phyloP scores from a whole-genome alignment of 148 eudicot species.

The Dianthus caryophyllus region DNA sequence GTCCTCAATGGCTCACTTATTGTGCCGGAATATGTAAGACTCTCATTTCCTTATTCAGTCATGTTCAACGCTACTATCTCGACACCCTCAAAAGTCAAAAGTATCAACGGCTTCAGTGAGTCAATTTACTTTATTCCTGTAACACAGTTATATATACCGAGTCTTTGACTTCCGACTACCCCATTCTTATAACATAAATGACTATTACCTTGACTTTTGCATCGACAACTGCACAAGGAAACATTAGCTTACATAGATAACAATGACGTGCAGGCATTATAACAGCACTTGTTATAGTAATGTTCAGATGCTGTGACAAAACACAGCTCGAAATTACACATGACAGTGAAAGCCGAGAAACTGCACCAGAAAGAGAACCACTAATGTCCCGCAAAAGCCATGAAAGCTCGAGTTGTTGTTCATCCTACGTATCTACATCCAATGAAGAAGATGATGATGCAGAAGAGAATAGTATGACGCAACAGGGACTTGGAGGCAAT shows the following conservation, averaged over 20 bases:
- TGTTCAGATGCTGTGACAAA: slow-evolving; percentile 30
- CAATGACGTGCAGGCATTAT: slow-evolving; percentile 32
- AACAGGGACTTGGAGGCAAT: slow-evolving; percentile 26
- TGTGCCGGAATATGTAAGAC: slow-evolving; percentile 35
- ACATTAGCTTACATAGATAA: not conserved
- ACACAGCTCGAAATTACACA: slow-evolving; percentile 10
- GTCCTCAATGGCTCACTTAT: slow-evolving; percentile 50
- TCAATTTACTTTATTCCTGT: no score
- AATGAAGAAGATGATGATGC: slow-evolving; percentile 47
- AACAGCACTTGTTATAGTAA: slow-evolving; percentile 27
- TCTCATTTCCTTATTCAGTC: not conserved
- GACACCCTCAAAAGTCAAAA: no score
- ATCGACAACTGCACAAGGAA: not conserved
- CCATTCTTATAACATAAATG: not conserved
- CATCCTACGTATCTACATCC: slow-evolving; percentile 51
- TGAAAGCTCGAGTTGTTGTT: slow-evolving; percentile 41
- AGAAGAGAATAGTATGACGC: slow-evolving; percentile 28
- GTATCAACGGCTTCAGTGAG: no score
- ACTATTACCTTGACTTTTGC: not conserved
- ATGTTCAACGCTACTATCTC: not conserved
- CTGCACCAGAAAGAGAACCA: slow-evolving; percentile 35
- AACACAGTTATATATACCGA: no score
- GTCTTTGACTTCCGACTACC: not conserved
- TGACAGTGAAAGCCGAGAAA: slow-evolving; percentile 25
- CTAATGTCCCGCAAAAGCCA: slow-evolving; percentile 45